Evolutionary conservation across 139 green algal genomes (phyloP).

Genomic region (Chlamydomonas applanata): DNA sequence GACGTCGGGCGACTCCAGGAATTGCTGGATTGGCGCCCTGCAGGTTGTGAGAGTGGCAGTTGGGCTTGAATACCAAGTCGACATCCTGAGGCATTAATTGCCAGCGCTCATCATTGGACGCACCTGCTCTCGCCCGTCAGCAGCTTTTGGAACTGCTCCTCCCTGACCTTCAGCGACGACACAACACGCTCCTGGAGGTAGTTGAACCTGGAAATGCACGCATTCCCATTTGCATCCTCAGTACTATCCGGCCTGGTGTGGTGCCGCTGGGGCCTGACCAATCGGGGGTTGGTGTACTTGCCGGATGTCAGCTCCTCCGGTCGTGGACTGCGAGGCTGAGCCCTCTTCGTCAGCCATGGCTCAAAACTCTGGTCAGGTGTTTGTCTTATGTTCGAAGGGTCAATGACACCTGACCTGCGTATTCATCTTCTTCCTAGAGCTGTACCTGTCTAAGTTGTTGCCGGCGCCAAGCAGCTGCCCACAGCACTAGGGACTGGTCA

Average conservation of each 20-base stretch:
- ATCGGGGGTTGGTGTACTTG: neutral
- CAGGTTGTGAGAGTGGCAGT: neutral
- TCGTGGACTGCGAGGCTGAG: too few species aligned
- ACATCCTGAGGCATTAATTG: neutral
- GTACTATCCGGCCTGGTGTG: conserved; percentile 22
- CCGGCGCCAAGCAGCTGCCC: too few species aligned
- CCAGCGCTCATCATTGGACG: neutral
- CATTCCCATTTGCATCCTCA: neutral
- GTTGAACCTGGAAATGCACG: conserved; percentile 25
- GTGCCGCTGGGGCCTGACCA: neutral
- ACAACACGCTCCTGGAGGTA: conserved; percentile 61
- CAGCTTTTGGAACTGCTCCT: conserved; percentile 60
- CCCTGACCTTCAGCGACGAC: conserved; percentile 65
- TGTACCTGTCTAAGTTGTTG: too few species aligned
- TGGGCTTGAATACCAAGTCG: neutral
- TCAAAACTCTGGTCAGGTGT: too few species aligned
- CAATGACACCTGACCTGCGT: too few species aligned
- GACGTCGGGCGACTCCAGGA: conserved; percentile 53
- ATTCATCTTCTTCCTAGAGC: too few species aligned
- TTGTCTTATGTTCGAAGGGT: too few species aligned
- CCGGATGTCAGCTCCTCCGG: too few species aligned
- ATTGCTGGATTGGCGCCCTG: conserved; percentile 53
- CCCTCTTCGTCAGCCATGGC: conserved; percentile 23
- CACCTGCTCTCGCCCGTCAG: conserved; percentile 57
- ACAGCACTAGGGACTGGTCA: too few species aligned